Conservation (phyloP, 1,284 basidiomycete genomes). For the Ceratobasidium sp. region DNA sequence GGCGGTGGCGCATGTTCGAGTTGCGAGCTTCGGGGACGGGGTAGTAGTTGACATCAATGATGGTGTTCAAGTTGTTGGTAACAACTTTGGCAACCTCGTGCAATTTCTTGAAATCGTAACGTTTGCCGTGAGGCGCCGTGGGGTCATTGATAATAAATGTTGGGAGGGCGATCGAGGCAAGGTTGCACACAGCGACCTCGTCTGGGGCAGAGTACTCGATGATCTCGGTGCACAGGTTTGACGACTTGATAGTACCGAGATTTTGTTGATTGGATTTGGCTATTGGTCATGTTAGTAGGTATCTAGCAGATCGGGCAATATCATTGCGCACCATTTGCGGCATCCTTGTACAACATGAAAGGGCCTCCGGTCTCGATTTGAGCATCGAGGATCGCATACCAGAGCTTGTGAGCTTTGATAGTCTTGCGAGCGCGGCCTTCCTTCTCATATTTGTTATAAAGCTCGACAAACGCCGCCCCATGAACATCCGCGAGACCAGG, state of each 20-base stretch:
- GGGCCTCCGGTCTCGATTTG: slow-evolving; percentile 98
- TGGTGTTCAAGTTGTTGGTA: slow-evolving; percentile 89
- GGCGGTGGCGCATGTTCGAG: slow-evolving; percentile 97
- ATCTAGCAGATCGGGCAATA: background rate
- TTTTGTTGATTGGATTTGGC: slow-evolving; percentile 98
- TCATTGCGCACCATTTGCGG: slow-evolving; percentile 69
- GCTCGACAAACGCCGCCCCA: slow-evolving; percentile 87
- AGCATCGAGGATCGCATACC: slow-evolving; percentile 96
- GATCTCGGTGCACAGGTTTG: slow-evolving; percentile 99
- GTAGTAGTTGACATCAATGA: slow-evolving; percentile 95
- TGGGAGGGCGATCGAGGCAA: slow-evolving; percentile 95
- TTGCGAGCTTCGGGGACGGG: slow-evolving; percentile 88
- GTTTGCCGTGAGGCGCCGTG: slow-evolving; percentile 46
- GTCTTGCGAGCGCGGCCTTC: slow-evolving; percentile 88
- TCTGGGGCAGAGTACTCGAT: slow-evolving; percentile 98
- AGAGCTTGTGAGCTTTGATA: slow-evolving; percentile 95
- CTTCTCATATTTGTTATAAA: slow-evolving; percentile 89
- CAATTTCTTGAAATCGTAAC: slow-evolving; percentile 91
- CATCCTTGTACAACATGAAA: slow-evolving; percentile 98
- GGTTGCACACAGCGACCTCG: slow-evolving; percentile 98
- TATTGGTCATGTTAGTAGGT: slow-evolving; percentile 48
- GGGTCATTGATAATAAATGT: slow-evolving; percentile 74
- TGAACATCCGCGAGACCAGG: slow-evolving; percentile 89
- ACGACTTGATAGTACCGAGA: slow-evolving; percentile 98
- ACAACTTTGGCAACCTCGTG: slow-evolving; percentile 95